Base-by-base conservation (phyloP, 2,329 filamentous ascomycete genomes). In the Zasmidium cellare region DNA sequence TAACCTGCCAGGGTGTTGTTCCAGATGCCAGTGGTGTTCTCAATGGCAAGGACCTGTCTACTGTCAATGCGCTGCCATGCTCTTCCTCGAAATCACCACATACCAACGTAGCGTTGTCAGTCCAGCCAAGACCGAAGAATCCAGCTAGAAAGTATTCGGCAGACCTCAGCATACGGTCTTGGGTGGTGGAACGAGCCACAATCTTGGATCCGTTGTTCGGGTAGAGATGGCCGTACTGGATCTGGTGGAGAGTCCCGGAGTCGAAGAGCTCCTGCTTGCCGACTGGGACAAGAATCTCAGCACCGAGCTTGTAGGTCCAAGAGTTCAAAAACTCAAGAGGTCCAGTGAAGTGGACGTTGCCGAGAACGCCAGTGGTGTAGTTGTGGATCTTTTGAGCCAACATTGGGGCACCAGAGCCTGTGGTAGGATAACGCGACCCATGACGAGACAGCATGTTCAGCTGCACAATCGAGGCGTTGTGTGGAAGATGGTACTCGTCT, bases 131-230 rank as follows among this genome's bases (percentile, higher is more conserved):
- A 0, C 89, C 89, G 68, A 92, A 92, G 76, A 92, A 92, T 0
- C 89, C 89, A 5, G 88, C 87, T 69, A 91, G 76, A 74, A 91
- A 92, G 72, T 92, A 88, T 72, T 92, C 88, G 2, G 88, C 88
- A 41, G 83, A 87, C 71, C 91, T 87, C 20, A 88, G 77, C 89
- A 92, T 92, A 22, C 89, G 84, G 69, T 90, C 85, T 70, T 92
- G 87, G 1, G 88, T 90, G 0, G 88, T 91, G 1, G 88, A 90
- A 24, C 89, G 81, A 16, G 85, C 87, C 57, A 91, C 83, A 59
- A 92, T 85, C 75, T 90, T 91, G 73, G 81, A 87, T 56, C 84
- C 82, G 3, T 88, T 84, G 65, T 91, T 87, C 7, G 75, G 74
- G 67, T 90, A 91, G 20, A 92, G 75, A 59, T 84, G 80, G 6